A percentile compares a stretch with the other conserved stretches of the same genome.
phyloP scores from a whole-genome alignment of 495 filamentous ascomycete genomes.

The Aspergillus leporis region DNA sequence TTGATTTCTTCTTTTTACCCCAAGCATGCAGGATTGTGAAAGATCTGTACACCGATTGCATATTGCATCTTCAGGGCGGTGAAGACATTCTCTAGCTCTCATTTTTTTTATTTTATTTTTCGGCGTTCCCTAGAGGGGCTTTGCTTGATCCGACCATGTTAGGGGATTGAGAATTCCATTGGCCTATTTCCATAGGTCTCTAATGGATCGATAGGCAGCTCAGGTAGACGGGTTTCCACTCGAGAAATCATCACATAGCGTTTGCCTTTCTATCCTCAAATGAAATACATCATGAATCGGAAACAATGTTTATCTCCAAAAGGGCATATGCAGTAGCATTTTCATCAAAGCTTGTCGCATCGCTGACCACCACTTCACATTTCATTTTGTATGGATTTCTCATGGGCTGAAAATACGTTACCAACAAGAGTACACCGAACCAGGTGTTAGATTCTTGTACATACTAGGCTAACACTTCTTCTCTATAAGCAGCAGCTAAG shows the following conservation, averaged over 20 bases:
- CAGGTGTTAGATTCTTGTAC: no score
- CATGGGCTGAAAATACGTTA: no score
- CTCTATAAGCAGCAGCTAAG: no score
- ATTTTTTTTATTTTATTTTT: constrained; percentile 2
- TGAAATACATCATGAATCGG: no score
- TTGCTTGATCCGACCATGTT: neutral
- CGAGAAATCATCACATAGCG: neutral
- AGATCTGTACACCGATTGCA: constrained; percentile 4
- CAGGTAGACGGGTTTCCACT: neutral
- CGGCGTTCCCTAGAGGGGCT: neutral
- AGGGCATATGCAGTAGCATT: no score
- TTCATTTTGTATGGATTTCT: no score
- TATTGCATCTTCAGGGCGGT: neutral
- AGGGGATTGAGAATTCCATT: neutral
- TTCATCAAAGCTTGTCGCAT: no score
- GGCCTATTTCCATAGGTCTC: neutral
- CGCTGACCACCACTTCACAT: no score
- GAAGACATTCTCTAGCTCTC: neutral
- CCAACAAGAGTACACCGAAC: no score
- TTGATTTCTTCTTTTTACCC: neutral
- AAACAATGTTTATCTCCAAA: no score
- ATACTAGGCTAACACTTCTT: no score
- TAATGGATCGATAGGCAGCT: neutral
- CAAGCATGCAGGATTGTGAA: neutral
- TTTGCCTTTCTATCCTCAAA: neutral